A percentile compares a stretch with the other conserved stretches of the same genome.
These are phyloP conservation scores for Torulaspora delbrueckii DNA, from an alignment of 805 yeast genomes.

Conservation along the genomic window DNA sequence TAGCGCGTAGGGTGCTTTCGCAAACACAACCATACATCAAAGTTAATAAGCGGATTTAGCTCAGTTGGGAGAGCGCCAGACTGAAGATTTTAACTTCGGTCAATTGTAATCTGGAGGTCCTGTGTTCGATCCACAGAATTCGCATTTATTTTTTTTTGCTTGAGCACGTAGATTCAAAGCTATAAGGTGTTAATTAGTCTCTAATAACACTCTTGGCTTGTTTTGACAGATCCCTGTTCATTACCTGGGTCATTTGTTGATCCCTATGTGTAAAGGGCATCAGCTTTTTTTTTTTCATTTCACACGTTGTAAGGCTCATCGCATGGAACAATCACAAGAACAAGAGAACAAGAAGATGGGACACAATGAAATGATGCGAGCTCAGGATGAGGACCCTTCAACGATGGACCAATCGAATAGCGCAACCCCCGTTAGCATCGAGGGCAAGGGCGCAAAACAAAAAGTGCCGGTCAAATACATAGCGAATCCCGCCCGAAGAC, in stretches of 20 bases:
- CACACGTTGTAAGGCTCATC: too few relatives aligned
- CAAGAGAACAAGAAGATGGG: not conserved
- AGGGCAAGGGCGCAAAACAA: conserved; percentile 2
- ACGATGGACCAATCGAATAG: conserved; percentile 1
- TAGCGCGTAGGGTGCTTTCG: too few relatives aligned
- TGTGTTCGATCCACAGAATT: conserved; percentile 74
- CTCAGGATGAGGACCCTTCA: conserved; percentile 6
- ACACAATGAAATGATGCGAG: not conserved
- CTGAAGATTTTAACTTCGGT: conserved; percentile 34
- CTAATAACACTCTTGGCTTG: too few relatives aligned
- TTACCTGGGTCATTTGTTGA: too few relatives aligned
- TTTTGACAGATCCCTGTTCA: too few relatives aligned
- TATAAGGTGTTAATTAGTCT: too few relatives aligned
- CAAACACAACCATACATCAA: not conserved
- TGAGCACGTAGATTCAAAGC: not conserved
- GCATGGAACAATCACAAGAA: not conserved
- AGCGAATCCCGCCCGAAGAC: conserved; percentile 92
- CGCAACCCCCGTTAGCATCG: conserved; percentile 2
- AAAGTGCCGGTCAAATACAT: conserved; percentile 64
- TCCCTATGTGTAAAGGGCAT: too few relatives aligned
- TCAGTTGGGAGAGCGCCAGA: conserved; percentile 45
- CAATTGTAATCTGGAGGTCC: conserved; percentile 52
- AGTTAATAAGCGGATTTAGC: conserved; percentile 37
- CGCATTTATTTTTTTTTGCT: conserved; percentile 36
- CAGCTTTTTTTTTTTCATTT: too few relatives aligned